Evolutionary conservation across 2,329 filamentous ascomycete genomes (phyloP), one percentile per base, ranked within the genome.

Genomic region (Pseudopithomyces maydicus): DNA sequence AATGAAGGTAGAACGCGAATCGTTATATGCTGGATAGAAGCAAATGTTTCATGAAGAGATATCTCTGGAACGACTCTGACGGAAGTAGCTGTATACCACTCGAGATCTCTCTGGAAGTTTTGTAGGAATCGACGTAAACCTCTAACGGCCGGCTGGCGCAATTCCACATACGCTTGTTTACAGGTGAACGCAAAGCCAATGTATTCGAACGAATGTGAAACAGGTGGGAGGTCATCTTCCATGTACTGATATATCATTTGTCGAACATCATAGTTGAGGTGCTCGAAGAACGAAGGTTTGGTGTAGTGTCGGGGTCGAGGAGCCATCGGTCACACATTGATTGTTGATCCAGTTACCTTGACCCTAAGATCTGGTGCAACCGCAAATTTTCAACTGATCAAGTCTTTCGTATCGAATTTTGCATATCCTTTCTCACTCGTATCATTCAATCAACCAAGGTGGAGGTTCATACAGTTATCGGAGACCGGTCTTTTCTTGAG

Each of bases 201-300:
- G 33, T 26, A 48, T 26, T 48, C 19, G 33, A 26, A 20, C 5
- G 46, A 48, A 15, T 48, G 10, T 6, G 33, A 38, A 17, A 48
- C 19, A 20, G 33, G 33, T 19, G 33, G 46, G 2, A 48, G 46
- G n/a, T 48, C 19, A 4, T 48, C 6, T 39, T 48, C 46, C 32
- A 48, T 48, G 19, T 22, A 26, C 15, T 38, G 32, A 20, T 48
- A 48, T 19, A 48, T 39, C 5, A 39, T 48, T 26, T 48, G 33
- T 20, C 46, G 46, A 4, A 48, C 46, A 48, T 48, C 46, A 19
- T 48, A 48, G 15, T 48, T 48, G 19, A 48, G 33, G 20, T 48
- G 46, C 19, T 48, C 46, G 19, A 48, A 48, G 32, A 48, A 39
- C 11, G 46, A 48, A 17, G 46, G 46, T 11, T 38, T 32, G n/a